These are phyloP conservation scores for Triticum monococcum DNA, from an alignment of 176 grass and related monocot genomes.

Conservation along the genomic window DNA sequence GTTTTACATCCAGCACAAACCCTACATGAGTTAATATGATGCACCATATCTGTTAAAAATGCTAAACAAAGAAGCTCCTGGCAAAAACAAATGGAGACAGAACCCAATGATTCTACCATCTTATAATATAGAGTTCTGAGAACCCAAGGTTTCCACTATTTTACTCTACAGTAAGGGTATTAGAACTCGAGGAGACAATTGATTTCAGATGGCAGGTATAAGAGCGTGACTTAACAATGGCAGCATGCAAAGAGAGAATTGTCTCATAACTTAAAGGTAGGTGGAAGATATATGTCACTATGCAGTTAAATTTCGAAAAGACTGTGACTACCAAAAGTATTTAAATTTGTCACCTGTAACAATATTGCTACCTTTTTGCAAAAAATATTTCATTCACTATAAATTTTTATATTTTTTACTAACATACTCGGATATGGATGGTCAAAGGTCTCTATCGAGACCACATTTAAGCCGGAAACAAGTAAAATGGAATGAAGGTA, in stretches of 20 bases:
- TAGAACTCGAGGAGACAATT: background rate
- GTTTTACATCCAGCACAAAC: conserved; percentile 77
- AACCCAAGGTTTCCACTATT: background rate
- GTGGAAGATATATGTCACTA: background rate
- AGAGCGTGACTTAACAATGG: background rate
- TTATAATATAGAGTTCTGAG: conserved; percentile 3
- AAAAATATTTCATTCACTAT: too few relatives aligned
- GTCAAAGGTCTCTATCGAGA: background rate
- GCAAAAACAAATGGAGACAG: background rate
- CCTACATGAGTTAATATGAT: conserved; percentile 46
- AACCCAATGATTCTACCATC: background rate
- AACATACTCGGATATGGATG: background rate
- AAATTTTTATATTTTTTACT: background rate
- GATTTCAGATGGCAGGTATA: conserved; percentile 26
- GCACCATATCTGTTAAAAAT: conserved; percentile 25
- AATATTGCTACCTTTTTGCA: background rate
- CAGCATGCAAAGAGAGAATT: background rate
- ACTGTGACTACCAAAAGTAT: background rate
- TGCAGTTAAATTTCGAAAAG: background rate
- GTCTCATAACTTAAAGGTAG: background rate
- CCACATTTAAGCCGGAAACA: background rate
- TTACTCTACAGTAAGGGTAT: background rate
- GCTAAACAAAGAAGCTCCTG: background rate
- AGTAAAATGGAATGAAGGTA: background rate
- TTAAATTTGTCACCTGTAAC: background rate